phyloP scores from a whole-genome alignment of 208 protist genomes.

The Crithidia mellificae region DNA sequence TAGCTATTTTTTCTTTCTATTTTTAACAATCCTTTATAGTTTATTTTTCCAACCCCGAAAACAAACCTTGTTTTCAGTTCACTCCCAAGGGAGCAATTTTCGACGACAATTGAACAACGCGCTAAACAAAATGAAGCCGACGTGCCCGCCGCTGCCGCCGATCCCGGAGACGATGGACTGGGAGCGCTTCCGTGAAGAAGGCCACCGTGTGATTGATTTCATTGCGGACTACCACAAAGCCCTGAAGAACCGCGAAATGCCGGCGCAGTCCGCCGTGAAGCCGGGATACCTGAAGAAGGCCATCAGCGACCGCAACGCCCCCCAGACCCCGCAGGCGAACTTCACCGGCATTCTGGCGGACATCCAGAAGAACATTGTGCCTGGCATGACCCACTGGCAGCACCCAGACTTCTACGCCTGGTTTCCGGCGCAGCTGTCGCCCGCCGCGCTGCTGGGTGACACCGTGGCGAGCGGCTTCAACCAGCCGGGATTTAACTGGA shows the following conservation, averaged over 20 bases:
- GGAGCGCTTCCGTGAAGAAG: conserved; percentile 43
- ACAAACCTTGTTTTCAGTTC: too few species aligned
- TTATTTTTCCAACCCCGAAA: too few species aligned
- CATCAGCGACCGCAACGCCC: conserved; percentile 34
- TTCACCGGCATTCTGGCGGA: conserved; percentile 49
- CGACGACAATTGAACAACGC: too few species aligned
- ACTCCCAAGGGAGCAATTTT: too few species aligned
- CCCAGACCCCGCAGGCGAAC: conserved; percentile 23
- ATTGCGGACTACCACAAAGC: conserved; percentile 44
- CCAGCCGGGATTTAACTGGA: conserved; percentile 70
- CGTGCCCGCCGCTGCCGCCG: conserved; percentile 33
- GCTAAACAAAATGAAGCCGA: conserved; percentile 28
- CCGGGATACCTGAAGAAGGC: conserved; percentile 47
- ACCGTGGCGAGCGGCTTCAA: conserved; percentile 47
- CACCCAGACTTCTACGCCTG: conserved; percentile 60
- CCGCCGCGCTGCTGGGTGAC: conserved; percentile 63
- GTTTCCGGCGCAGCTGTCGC: conserved; percentile 57
- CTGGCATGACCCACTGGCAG: conserved; percentile 80
- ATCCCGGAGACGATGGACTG: conserved; percentile 46
- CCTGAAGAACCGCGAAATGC: conserved; percentile 40
- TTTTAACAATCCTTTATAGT: too few species aligned
- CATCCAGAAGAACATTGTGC: conserved; percentile 49
- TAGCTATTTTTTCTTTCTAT: too few species aligned
- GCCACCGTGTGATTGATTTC: conserved; percentile 47
- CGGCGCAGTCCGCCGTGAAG: conserved; percentile 38